Percentiles rank a stretch among this genome's conserved stretches.
phyloP scores from a whole-genome alignment of 2,329 filamentous ascomycete species.

The Fusarium nodosum region DNA sequence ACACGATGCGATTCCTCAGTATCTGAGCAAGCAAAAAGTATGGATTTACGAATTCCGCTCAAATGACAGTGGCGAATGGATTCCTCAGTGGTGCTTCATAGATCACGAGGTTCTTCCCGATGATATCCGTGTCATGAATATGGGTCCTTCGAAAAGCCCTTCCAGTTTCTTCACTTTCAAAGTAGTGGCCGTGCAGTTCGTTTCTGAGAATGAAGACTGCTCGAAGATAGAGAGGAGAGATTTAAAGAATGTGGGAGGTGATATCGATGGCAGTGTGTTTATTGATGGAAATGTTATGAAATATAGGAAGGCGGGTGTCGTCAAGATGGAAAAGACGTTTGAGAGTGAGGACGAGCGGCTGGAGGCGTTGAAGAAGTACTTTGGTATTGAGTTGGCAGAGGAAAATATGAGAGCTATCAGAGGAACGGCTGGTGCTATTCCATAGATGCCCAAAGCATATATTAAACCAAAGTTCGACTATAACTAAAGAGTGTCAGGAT shows the following conservation, averaged over 20 bases:
- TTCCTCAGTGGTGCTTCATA: conserved; percentile 32
- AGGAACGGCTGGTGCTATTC: conserved; percentile 22
- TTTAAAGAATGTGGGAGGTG: not conserved
- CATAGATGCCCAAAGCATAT: not conserved
- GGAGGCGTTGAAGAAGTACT: conserved; percentile 13
- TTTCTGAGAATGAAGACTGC: conserved; percentile 19
- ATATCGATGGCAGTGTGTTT: conserved; percentile 20
- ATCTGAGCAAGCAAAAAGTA: conserved; percentile 15
- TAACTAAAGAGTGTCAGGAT: not conserved
- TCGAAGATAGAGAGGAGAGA: not conserved
- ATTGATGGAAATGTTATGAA: conserved; percentile 18
- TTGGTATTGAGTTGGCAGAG: conserved; percentile 12
- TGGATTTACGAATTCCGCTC: conserved; percentile 38
- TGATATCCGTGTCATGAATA: conserved; percentile 35
- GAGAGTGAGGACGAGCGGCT: conserved; percentile 14
- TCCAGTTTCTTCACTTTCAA: conserved; percentile 38
- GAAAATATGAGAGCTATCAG: conserved; percentile 19
- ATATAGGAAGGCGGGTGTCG: conserved; percentile 6
- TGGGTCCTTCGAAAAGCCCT: conserved; percentile 26
- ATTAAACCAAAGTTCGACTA: not conserved
- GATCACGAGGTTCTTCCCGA: conserved; percentile 28
- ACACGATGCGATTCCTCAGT: conserved; percentile 7
- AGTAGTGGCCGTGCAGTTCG: conserved; percentile 25
- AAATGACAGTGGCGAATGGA: not conserved
- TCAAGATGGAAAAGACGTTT: conserved; percentile 20